Conservation (phyloP, 768 basidiomycete genomes). For the Serendipita sp. region DNA sequence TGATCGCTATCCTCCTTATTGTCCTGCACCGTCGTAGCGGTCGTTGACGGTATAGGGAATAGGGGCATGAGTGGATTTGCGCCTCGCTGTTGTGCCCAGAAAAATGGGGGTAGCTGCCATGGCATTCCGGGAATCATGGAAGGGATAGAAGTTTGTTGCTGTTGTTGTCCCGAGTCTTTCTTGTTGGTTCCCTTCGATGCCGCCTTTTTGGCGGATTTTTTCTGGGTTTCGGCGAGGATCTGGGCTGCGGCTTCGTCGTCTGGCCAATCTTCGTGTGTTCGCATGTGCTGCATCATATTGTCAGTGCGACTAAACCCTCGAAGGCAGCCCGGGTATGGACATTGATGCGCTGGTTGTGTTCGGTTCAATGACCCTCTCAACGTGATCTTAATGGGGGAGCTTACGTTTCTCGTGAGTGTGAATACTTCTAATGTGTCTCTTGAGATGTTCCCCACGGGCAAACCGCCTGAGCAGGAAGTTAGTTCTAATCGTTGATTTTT, state of each 20-base stretch:
- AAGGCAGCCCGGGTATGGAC: slow-evolving; percentile 48
- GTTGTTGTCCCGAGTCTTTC: not conserved
- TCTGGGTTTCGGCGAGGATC: not conserved
- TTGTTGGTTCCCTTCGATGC: not conserved
- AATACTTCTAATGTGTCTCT: slow-evolving; percentile 75
- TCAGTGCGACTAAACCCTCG: slow-evolving; percentile 68
- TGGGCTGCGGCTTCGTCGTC: slow-evolving; percentile 1
- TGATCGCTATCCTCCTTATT: too few relatives aligned
- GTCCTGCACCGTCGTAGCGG: too few relatives aligned
- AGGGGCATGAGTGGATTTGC: not conserved
- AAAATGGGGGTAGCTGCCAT: not conserved
- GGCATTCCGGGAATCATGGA: not conserved
- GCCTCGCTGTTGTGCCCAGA: not conserved
- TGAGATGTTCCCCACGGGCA: slow-evolving; percentile 76
- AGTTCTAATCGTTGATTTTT: not conserved
- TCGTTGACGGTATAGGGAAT: not conserved
- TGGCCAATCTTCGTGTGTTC: slow-evolving; percentile 34
- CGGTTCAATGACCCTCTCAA: slow-evolving; percentile 13
- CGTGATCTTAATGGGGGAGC: slow-evolving; percentile 13
- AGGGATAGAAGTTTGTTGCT: too few relatives aligned
- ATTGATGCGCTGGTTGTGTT: slow-evolving; percentile 45
- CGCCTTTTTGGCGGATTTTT: not conserved
- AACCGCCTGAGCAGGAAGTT: slow-evolving; percentile 33
- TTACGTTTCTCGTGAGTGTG: slow-evolving; percentile 91
- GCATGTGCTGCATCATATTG: slow-evolving; percentile 64